A percentile compares a stretch with the other conserved stretches of the same genome.
These are phyloP conservation scores for Hura crepitans DNA, from an alignment of 441 rosid genomes.

Conservation along the genomic window DNA sequence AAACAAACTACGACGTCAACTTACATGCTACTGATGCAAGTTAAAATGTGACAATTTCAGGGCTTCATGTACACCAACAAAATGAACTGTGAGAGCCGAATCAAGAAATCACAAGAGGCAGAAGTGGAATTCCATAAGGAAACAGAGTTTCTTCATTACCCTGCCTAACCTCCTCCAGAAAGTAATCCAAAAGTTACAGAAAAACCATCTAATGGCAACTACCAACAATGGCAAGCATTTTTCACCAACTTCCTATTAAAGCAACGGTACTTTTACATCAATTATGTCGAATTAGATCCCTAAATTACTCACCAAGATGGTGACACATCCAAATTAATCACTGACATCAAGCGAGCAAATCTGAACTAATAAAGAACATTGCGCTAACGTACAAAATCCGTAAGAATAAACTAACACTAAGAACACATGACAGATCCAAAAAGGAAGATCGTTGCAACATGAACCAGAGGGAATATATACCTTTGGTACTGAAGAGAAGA, in stretches of 20 bases:
- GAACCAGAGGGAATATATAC: constrained; percentile 30
- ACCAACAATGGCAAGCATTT: not conserved
- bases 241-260: not conserved
- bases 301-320: not conserved
- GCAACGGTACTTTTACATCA: not conserved
- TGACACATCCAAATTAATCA: not conserved
- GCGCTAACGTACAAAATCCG: too few relatives aligned
- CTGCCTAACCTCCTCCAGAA: not conserved
- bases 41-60: not conserved
- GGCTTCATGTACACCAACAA: not conserved
- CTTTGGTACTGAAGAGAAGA: constrained; percentile 76
- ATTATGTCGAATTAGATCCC: not conserved
- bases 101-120: not conserved
- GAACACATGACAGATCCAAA: not conserved
- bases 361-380: not conserved
- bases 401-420: not conserved
- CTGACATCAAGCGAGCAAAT: not conserved
- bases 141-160: not conserved
- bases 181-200: not conserved
- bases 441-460: not conserved
- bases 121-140: not conserved
- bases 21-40: not conserved
- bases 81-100: not conserved
- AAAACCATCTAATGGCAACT: constrained; percentile 2
- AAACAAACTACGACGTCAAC: not conserved